Evolutionary conservation across 106 monocot species (phyloP).

Genomic region (Acorus calamus): DNA sequence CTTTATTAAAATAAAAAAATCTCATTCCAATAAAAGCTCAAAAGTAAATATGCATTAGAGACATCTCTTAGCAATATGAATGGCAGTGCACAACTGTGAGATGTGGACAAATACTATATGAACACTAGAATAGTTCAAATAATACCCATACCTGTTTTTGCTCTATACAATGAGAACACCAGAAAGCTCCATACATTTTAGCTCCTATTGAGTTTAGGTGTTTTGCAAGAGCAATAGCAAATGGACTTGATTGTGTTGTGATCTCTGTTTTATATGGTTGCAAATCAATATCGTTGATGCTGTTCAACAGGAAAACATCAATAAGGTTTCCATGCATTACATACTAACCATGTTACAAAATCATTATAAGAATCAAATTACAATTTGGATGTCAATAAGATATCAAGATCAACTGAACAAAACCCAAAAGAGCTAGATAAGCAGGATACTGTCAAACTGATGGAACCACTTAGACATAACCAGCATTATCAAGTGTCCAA

Average conservation of each 20-base stretch:
- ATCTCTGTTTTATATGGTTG: slow-evolving; percentile 69
- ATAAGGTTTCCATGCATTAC: neutral
- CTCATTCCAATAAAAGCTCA: too few species aligned
- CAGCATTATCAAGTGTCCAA: too few species aligned
- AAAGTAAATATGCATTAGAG: too few species aligned
- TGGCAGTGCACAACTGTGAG: neutral
- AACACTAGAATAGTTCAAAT: neutral
- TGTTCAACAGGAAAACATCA: slow-evolving; percentile 16
- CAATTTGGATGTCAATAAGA: too few species aligned
- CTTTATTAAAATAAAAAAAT: too few species aligned
- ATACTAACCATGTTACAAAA: too few species aligned
- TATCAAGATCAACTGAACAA: too few species aligned
- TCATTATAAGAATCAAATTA: too few species aligned
- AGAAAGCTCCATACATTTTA: slow-evolving; percentile 99
- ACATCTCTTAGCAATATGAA: neutral
- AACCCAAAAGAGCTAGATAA: too few species aligned
- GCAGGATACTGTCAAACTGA: too few species aligned
- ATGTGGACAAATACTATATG: neutral
- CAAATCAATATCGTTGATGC: slow-evolving; percentile 45
- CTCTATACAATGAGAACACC: slow-evolving; percentile 96
- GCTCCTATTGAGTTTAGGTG: slow-evolving; percentile 79
- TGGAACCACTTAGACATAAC: too few species aligned
- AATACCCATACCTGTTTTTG: slow-evolving; percentile 72
- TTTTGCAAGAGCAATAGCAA: slow-evolving; percentile 73
- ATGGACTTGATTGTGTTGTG: slow-evolving; percentile 66